These are phyloP conservation scores for Saccharomyces eubayanus DNA, from an alignment of 805 yeast species.

Conservation along the genomic window DNA sequence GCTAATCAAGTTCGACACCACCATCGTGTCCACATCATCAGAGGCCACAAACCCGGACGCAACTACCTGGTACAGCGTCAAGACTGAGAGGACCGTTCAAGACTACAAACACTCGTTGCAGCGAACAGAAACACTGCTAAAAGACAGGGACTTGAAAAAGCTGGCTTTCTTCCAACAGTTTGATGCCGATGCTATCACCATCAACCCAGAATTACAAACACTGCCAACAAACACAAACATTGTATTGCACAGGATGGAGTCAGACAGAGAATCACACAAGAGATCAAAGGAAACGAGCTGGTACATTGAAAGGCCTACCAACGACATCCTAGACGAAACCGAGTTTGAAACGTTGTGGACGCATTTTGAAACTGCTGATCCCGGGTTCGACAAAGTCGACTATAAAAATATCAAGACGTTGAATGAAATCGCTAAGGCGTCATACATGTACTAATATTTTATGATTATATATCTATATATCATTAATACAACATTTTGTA, in stretches of 20 bases:
- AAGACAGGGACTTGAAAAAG: slow-evolving; percentile 9
- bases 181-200: background rate
- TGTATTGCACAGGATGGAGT: slow-evolving; percentile 74
- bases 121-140: slow-evolving; percentile 8
- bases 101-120: slow-evolving; percentile 6
- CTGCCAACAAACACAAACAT: slow-evolving; percentile 35
- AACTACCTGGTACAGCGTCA: background rate
- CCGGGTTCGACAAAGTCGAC: slow-evolving; percentile 39
- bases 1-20: background rate
- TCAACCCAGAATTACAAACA: background rate
- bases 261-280: slow-evolving; percentile 86
- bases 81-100: background rate
- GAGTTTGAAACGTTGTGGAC: slow-evolving; percentile 45
- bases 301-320: slow-evolving; percentile 44
- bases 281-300: slow-evolving; percentile 73
- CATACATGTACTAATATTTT: slow-evolving; percentile 30
- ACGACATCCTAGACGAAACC: slow-evolving; percentile 32
- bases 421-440: slow-evolving; percentile 43
- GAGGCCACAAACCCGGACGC: background rate
- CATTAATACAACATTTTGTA: background rate
- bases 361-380: slow-evolving; percentile 11
- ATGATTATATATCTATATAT: background rate
- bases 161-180: slow-evolving; percentile 8
- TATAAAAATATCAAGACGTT: slow-evolving; percentile 45
- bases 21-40: background rate